phyloP scores from a whole-genome alignment of 2,329 filamentous ascomycete genomes.

The Ampelomyces quisqualis region DNA sequence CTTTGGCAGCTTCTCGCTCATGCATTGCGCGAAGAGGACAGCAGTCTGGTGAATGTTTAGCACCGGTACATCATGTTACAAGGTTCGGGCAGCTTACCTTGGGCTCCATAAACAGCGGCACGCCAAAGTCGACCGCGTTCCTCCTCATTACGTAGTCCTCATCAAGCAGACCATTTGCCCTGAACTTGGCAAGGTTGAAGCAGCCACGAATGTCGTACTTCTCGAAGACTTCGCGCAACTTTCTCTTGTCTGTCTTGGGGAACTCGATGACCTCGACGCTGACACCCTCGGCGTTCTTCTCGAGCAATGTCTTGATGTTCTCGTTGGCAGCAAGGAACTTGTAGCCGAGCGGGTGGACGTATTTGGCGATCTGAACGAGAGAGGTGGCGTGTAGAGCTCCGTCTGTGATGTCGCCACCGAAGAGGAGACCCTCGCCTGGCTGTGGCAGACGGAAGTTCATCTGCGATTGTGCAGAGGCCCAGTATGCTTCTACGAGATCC shows the following conservation, averaged over 20 bases:
- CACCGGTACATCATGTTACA: background rate
- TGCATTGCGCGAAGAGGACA: conserved; percentile 92
- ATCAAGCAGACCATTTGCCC: conserved; percentile 81
- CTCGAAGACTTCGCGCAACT: conserved; percentile 89
- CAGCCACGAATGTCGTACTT: conserved; percentile 95
- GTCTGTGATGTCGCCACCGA: conserved; percentile 76
- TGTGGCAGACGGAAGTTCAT: conserved; percentile 99
- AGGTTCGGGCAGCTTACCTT: conserved; percentile 64
- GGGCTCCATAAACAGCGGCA: conserved; percentile 97
- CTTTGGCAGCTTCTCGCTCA: conserved; percentile 93
- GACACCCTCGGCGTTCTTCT: conserved; percentile 68
- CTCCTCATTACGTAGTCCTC: conserved; percentile 98
- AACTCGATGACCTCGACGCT: conserved; percentile 91
- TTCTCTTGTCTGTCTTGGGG: conserved; percentile 93
- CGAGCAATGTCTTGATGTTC: conserved; percentile 79
- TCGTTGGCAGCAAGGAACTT: conserved; percentile 86
- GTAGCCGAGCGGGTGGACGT: conserved; percentile 85
- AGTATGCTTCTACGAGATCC: conserved; percentile 94
- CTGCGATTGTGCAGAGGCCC: conserved; percentile 90
- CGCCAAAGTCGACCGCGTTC: conserved; percentile 97
- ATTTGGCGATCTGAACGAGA: conserved; percentile 79
- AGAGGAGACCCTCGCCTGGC: conserved; percentile 90
- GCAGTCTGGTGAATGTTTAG: conserved; percentile 66
- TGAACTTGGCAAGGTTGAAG: conserved; percentile 86
- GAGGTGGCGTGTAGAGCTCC: conserved; percentile 54